Evolutionary conservation across 225 moss, liverwort and hornwort species (phyloP).

Genomic region (Marchantia paleacea): DNA sequence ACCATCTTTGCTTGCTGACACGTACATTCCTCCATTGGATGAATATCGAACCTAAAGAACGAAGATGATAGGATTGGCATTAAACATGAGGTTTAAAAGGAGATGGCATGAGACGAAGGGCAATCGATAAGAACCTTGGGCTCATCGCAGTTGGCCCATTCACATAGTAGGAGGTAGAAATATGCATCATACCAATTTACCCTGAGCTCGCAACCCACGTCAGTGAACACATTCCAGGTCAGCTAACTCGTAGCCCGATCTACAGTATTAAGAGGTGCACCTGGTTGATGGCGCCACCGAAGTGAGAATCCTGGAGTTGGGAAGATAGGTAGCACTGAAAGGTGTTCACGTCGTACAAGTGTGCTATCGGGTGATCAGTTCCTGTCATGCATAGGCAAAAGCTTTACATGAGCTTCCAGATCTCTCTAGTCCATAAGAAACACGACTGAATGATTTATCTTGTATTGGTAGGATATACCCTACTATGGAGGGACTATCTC

Average conservation of each 20-base stretch:
- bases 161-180: neutral
- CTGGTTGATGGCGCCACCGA: slow-evolving; percentile 91
- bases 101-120: neutral
- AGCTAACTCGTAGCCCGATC: neutral
- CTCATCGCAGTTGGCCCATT: neutral
- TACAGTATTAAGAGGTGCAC: slow-evolving; percentile 16
- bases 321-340: slow-evolving; percentile 90
- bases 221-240: neutral
- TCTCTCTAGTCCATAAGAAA: no score
- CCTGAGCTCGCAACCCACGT: neutral
- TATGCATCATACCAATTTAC: neutral
- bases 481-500: neutral
- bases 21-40: slow-evolving; percentile 74
- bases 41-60: slow-evolving; percentile 61
- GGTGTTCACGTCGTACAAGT: slow-evolving; percentile 86
- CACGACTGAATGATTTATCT: no score
- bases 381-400: slow-evolving; percentile 31
- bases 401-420: no score
- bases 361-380: slow-evolving; percentile 80
- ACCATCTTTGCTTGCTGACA: slow-evolving; percentile 91
- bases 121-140: neutral
- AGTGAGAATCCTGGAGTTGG: slow-evolving; percentile 75
- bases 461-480: no score
- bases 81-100: neutral
- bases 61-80: neutral